Conservation (phyloP, 805 yeast species). For the Candida qinlingensis region DNA sequence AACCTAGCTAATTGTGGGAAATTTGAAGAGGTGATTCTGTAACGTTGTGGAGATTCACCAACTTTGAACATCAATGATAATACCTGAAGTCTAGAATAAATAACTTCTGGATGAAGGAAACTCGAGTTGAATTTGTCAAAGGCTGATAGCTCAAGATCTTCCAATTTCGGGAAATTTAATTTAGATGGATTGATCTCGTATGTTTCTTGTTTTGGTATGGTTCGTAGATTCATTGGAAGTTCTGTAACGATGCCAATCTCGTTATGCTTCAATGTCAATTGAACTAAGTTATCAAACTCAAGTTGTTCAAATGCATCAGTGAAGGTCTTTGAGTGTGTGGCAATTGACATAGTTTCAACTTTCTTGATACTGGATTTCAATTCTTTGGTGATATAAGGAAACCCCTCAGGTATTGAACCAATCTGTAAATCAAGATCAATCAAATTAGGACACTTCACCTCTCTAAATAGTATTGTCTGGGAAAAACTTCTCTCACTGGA, state of each 20-base stretch:
- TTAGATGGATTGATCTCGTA: neutral
- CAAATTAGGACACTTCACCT: conserved; percentile 6
- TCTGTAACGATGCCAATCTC: conserved; percentile 2
- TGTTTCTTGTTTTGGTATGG: neutral
- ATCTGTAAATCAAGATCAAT: neutral
- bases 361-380: neutral
- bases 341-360: conserved; percentile 1
- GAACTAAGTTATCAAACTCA: conserved; percentile 1
- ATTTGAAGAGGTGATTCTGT: conserved; percentile 1
- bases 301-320: conserved; percentile 1
- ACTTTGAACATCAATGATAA: conserved; percentile 3
- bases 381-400: conserved; percentile 3
- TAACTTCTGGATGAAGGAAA: conserved; percentile 1
- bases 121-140: conserved; percentile 14
- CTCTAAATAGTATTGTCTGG: conserved; percentile 11
- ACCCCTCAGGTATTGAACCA: conserved; percentile 4
- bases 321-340: neutral
- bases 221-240: neutral
- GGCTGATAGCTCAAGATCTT: conserved; percentile 4
- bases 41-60: conserved; percentile 7
- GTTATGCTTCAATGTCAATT: conserved; percentile 5
- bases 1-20: conserved; percentile 14
- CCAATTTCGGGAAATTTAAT: conserved; percentile 8
- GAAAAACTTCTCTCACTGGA: conserved; percentile 14
- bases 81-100: conserved; percentile 6